These are phyloP conservation scores for Chaetomium sp. DNA, from an alignment of 2,329 filamentous ascomycete species.

Conservation along the genomic window DNA sequence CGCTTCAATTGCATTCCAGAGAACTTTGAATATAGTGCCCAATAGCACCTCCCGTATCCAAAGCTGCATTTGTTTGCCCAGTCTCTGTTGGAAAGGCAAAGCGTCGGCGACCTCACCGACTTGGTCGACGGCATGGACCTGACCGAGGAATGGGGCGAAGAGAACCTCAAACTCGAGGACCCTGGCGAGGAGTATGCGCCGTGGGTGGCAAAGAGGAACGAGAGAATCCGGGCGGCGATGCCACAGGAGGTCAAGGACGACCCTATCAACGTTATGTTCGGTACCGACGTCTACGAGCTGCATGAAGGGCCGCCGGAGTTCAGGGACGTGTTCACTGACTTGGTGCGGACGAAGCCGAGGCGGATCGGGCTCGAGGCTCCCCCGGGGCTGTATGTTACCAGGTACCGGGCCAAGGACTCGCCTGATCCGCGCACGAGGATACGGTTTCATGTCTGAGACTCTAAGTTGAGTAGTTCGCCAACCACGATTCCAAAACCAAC, in stretches of 20 bases:
- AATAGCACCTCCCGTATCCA: conserved; percentile 2
- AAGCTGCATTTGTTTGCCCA: conserved; percentile 13
- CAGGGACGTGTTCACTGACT: neutral
- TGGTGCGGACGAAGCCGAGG: neutral
- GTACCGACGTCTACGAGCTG: neutral
- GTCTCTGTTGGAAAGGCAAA: conserved; percentile 5
- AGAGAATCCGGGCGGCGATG: conserved; percentile 1
- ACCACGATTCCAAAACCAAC: no score
- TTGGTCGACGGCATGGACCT: conserved; percentile 20
- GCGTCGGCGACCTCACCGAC: neutral
- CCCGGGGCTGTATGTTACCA: neutral
- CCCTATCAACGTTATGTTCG: neutral
- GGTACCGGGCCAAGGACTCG: neutral
- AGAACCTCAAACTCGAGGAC: neutral
- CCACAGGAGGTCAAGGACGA: conserved; percentile 6
- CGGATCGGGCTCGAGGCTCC: neutral
- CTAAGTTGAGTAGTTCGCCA: no score
- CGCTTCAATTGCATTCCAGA: conserved; percentile 8
- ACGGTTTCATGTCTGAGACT: neutral
- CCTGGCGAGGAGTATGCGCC: neutral
- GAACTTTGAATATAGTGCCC: conserved; percentile 13
- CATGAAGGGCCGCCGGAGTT: neutral
- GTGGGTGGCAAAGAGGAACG: conserved; percentile 10
- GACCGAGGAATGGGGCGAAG: conserved; percentile 13
- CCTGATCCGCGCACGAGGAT: neutral